Conservation (phyloP, 176 grass and related monocot species). For the Zea luxurians region DNA sequence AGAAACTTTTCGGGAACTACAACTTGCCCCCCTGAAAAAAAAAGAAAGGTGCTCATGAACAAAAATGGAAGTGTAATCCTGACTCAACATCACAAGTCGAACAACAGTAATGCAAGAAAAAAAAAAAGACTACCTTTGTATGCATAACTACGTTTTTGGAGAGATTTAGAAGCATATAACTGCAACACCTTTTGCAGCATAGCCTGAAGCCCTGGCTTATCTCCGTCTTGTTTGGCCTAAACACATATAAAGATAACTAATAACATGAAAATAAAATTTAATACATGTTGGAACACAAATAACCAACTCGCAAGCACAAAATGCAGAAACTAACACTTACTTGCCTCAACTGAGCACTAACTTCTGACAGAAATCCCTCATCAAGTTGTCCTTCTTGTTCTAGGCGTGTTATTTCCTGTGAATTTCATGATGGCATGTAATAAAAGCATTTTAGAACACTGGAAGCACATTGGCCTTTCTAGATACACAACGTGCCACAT, state of each 20-base stretch:
- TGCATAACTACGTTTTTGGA: constrained; percentile 80
- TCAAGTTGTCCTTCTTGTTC: constrained; percentile 84
- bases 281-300: background rate
- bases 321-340: constrained; percentile 48
- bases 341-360: constrained; percentile 92
- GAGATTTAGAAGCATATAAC: constrained; percentile 81
- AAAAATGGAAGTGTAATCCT: constrained; percentile 11
- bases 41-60: background rate
- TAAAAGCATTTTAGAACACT: background rate
- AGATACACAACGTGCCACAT: background rate
- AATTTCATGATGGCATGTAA: constrained; percentile 10
- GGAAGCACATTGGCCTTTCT: background rate
- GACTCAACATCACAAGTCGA: constrained; percentile 2
- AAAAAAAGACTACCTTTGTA: constrained; percentile 62
- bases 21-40: constrained; percentile 63
- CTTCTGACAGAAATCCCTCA: constrained; percentile 91
- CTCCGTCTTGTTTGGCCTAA: constrained; percentile 82
- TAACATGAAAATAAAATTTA: constrained; percentile 5
- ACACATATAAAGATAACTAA: constrained; percentile 27
- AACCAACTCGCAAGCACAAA: background rate
- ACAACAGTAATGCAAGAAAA: constrained; percentile 15
- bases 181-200: constrained; percentile 94
- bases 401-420: constrained; percentile 66
- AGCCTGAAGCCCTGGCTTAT: constrained; percentile 83
- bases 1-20: constrained; percentile 75